These are phyloP conservation scores for Mycena galopus DNA, from an alignment of 768 basidiomycete species.

Conservation along the genomic window DNA sequence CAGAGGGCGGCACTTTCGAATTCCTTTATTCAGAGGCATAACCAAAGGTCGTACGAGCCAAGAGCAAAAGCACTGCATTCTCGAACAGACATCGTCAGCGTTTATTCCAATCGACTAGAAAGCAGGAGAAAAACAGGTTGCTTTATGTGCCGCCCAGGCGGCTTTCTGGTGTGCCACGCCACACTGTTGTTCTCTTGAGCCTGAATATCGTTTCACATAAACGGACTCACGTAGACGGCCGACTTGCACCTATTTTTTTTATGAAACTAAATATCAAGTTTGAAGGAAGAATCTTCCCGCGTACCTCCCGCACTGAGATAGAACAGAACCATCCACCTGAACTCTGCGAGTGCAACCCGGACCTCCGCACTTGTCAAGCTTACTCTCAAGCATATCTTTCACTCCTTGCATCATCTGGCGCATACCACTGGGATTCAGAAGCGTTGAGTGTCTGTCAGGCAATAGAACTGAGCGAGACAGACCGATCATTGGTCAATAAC, in stretches of 20 bases:
- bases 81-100: too few relatives aligned
- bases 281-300: background rate
- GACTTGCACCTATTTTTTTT: conserved; percentile 52
- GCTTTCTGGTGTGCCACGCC: conserved; percentile 51
- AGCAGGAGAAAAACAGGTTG: conserved; percentile 46
- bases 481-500: conserved; percentile 47
- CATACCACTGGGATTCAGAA: conserved; percentile 41
- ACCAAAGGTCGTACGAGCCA: too few relatives aligned
- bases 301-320: conserved; percentile 55
- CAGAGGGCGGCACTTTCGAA: too few relatives aligned
- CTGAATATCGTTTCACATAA: background rate
- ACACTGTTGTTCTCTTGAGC: conserved; percentile 43
- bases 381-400: conserved; percentile 45
- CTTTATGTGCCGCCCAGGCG: conserved; percentile 53
- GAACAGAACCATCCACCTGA: conserved; percentile 41
- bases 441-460: background rate
- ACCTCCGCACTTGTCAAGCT: conserved; percentile 49
- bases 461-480: background rate
- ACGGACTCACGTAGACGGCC: conserved; percentile 55
- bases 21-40: too few relatives aligned
- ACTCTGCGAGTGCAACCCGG: conserved; percentile 41
- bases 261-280: background rate
- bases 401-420: conserved; percentile 43
- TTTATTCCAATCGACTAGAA: conserved; percentile 44
- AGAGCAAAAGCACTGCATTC: too few relatives aligned